phyloP scores from a whole-genome alignment of 2,329 filamentous ascomycete genomes.

The Akanthomyces muscarius region DNA sequence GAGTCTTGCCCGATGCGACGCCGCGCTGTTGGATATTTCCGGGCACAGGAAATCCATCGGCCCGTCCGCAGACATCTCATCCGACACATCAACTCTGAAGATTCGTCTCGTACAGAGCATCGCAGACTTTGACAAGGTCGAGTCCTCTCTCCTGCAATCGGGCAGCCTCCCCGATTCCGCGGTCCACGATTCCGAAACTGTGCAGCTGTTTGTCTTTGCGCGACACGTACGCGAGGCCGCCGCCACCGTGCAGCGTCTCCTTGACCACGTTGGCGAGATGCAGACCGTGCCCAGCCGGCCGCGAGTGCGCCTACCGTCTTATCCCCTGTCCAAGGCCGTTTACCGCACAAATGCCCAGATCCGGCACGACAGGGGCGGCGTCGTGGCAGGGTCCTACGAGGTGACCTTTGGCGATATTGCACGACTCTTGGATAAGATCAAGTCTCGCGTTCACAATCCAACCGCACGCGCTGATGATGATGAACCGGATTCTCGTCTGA shows the following conservation, averaged over 20 bases:
- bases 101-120: slow-evolving; percentile 40
- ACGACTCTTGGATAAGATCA: slow-evolving; percentile 40
- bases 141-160: slow-evolving; percentile 44
- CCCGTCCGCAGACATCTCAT: slow-evolving; percentile 38
- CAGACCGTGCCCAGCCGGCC: slow-evolving; percentile 37
- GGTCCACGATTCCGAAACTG: slow-evolving; percentile 45
- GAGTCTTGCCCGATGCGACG: slow-evolving; percentile 45
- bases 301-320: slow-evolving; percentile 47
- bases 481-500: not conserved
- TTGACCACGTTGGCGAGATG: slow-evolving; percentile 46
- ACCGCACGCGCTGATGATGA: not conserved
- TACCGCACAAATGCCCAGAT: slow-evolving; percentile 54
- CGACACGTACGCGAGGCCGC: slow-evolving; percentile 52
- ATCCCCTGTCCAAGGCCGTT: slow-evolving; percentile 50
- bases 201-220: slow-evolving; percentile 52
- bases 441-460: slow-evolving; percentile 35
- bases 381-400: slow-evolving; percentile 50
- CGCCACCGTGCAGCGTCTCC: slow-evolving; percentile 42
- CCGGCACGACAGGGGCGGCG: slow-evolving; percentile 54
- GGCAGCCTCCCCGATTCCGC: slow-evolving; percentile 42
- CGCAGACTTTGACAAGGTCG: slow-evolving; percentile 43
- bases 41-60: slow-evolving; percentile 46
- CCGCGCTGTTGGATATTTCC: slow-evolving; percentile 50
- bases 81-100: slow-evolving; percentile 38
- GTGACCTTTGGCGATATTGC: slow-evolving; percentile 43